phyloP scores from a whole-genome alignment of 352 stramenopile genomes.

The Plasmopara muralis region DNA sequence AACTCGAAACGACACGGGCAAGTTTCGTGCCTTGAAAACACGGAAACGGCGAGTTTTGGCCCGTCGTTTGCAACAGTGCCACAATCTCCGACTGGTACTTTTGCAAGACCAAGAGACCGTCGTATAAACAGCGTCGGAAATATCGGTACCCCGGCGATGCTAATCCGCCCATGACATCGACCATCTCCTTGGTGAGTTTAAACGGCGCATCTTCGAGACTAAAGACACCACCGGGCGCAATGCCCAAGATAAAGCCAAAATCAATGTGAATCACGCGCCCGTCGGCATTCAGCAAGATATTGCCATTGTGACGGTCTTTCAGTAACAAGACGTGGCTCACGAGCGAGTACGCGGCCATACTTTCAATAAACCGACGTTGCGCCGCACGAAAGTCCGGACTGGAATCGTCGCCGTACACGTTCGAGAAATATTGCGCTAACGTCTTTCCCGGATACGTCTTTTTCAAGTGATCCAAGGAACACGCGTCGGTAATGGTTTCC shows the following conservation, averaged over 20 bases:
- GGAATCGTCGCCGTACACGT: constrained; percentile 40
- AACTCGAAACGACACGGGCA: constrained; percentile 48
- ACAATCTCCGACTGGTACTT: constrained; percentile 90
- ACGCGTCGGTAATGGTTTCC: constrained; percentile 93
- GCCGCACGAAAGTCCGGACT: constrained; percentile 52
- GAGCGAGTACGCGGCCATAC: constrained; percentile 95
- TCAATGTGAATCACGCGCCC: constrained; percentile 98
- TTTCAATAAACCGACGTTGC: constrained; percentile 91
- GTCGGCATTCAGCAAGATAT: constrained; percentile 95
- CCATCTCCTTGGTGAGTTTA: constrained; percentile 97
- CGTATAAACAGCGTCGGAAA: constrained; percentile 90
- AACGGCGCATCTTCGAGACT: constrained; percentile 97
- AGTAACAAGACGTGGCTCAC: constrained; percentile 96
- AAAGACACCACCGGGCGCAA: constrained; percentile 95
- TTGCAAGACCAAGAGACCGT: constrained; percentile 92
- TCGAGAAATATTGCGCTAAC: constrained; percentile 88
- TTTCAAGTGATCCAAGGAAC: constrained; percentile 96
- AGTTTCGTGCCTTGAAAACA: constrained; percentile 85
- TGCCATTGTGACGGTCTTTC: constrained; percentile 98
- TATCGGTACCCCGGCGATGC: constrained; percentile 79
- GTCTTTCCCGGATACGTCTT: constrained; percentile 87
- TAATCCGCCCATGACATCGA: constrained; percentile 93
- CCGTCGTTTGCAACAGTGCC: constrained; percentile 93
- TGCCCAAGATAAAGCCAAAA: constrained; percentile 98
- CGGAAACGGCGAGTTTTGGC: constrained; percentile 91